Percentiles rank a stretch among this genome's conserved stretches.
phyloP scores from a whole-genome alignment of 192 early-diverging fungal genomes.

The Phlyctochytrium planicorne region DNA sequence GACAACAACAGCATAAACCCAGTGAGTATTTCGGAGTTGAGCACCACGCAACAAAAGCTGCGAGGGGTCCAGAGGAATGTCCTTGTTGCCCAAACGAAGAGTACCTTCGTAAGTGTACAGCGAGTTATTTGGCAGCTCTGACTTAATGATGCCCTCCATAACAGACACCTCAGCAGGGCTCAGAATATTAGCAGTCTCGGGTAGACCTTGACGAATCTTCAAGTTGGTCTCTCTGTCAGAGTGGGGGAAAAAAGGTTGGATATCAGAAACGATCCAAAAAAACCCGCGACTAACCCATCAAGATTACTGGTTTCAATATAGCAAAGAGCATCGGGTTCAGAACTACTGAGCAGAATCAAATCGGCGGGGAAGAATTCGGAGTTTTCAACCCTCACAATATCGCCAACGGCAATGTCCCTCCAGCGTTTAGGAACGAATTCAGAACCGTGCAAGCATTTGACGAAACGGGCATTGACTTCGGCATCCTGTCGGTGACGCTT shows the following conservation, averaged over 20 bases:
- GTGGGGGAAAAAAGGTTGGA: not conserved
- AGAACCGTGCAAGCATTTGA: conserved; percentile 40
- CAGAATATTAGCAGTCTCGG: conserved; percentile 77
- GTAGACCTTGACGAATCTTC: conserved; percentile 92
- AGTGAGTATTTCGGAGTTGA: conserved; percentile 89
- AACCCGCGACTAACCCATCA: conserved; percentile 70
- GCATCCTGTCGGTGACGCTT: conserved; percentile 48
- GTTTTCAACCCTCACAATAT: conserved; percentile 88
- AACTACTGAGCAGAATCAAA: conserved; percentile 84
- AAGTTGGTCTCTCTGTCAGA: conserved; percentile 86
- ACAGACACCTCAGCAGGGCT: conserved; percentile 65
- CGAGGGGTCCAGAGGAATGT: conserved; percentile 80
- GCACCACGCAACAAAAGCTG: conserved; percentile 84
- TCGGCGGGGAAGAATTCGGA: conserved; percentile 90
- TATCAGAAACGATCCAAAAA: not conserved
- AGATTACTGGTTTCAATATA: conserved; percentile 98
- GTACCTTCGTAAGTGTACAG: conserved; percentile 95
- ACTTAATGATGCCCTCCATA: conserved; percentile 63
- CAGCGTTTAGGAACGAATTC: conserved; percentile 78
- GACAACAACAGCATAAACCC: conserved; percentile 97
- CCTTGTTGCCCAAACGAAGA: conserved; percentile 53
- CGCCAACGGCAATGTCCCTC: conserved; percentile 83
- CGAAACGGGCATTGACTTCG: conserved; percentile 42
- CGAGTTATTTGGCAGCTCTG: conserved; percentile 92
- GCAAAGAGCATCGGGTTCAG: conserved; percentile 94